A percentile compares a stretch with the other conserved stretches of the same genome.
phyloP scores from a whole-genome alignment of 202 grass and related monocot genomes.

The Carex arenaria region DNA sequence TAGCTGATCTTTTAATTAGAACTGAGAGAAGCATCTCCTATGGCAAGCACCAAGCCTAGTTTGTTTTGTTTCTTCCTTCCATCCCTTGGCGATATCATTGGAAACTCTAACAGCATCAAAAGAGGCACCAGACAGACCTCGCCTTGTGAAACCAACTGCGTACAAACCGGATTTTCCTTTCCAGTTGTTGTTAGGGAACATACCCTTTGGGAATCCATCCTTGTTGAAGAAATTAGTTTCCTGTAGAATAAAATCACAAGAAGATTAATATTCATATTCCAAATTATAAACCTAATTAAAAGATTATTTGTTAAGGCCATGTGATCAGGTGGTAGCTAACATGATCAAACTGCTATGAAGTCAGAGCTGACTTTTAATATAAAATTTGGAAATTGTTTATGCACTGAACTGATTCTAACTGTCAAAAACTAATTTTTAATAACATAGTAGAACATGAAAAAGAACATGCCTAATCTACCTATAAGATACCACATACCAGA shows the following conservation, averaged over 20 bases:
- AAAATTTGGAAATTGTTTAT: conserved; percentile 4
- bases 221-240: conserved; percentile 59
- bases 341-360: not conserved
- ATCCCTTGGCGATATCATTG: conserved; percentile 41
- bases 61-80: conserved; percentile 73
- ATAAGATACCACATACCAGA: conserved; percentile 7
- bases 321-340: conserved; percentile 23
- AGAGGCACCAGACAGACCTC: conserved; percentile 58
- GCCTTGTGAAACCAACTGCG: conserved; percentile 71
- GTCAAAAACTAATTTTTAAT: conserved; percentile 18
- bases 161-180: conserved; percentile 65
- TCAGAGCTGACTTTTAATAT: conserved; percentile 21
- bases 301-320: conserved; percentile 2
- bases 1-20: conserved; percentile 31
- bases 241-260: conserved; percentile 26
- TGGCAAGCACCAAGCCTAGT: conserved; percentile 52
- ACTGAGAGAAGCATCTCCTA: conserved; percentile 59
- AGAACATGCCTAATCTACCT: conserved; percentile 24
- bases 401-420: conserved; percentile 32
- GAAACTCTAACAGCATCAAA: conserved; percentile 60
- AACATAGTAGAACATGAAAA: conserved; percentile 21
- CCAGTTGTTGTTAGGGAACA: conserved; percentile 62
- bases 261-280: not conserved
- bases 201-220: conserved; percentile 58
- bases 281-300: not conserved